These are phyloP conservation scores for Dioscorea alata DNA, from an alignment of 106 monocot genomes.

Conservation along the genomic window DNA sequence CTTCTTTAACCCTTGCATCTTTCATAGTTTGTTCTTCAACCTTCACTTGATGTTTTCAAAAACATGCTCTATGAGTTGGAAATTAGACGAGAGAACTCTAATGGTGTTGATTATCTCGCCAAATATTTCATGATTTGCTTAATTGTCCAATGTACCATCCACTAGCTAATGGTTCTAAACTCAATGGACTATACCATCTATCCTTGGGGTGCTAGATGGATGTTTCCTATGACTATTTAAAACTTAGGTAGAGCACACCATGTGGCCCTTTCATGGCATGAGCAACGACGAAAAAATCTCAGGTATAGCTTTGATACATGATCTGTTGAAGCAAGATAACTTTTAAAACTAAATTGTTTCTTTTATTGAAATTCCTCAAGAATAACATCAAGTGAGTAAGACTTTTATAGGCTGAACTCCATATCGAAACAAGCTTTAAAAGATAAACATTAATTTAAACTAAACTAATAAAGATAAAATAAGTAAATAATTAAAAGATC, in stretches of 20 bases:
- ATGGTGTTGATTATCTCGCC: constrained; percentile 83
- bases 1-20: constrained; percentile 95
- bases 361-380: no score
- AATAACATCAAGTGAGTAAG: no score
- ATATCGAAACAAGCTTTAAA: no score
- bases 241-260: constrained; percentile 79
- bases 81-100: constrained; percentile 59
- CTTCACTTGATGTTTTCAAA: constrained; percentile 66
- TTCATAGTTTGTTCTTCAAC: constrained; percentile 95
- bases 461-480: no score
- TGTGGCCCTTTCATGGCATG: constrained; percentile 93
- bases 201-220: constrained; percentile 96
- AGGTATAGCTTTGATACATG: no score
- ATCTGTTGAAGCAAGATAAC: no score
- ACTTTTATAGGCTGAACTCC: no score
- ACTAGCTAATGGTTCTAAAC: constrained; percentile 59
- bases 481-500: no score
- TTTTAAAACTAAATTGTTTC: no score
- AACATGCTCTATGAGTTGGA: constrained; percentile 85
- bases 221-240: constrained; percentile 90
- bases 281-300: constrained; percentile 52
- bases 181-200: constrained; percentile 72
- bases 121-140: constrained; percentile 85
- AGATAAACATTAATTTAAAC: no score
- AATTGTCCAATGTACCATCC: constrained; percentile 80